Evolutionary conservation across 371 early-diverging fungal species (phyloP).

Genomic region (Nosema muscidifuracis): DNA sequence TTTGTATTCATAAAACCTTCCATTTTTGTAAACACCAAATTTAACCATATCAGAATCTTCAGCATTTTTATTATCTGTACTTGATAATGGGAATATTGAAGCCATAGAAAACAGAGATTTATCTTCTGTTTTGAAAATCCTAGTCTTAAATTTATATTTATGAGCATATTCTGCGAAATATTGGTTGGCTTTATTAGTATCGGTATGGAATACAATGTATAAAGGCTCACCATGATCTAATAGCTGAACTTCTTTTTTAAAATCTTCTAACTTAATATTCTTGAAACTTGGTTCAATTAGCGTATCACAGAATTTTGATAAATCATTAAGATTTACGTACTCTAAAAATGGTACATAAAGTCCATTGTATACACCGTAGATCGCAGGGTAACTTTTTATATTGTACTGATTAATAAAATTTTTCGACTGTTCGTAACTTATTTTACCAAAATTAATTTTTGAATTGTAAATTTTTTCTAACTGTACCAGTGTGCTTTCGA

Average conservation of each 20-base stretch:
- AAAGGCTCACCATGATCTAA: conserved; percentile 55
- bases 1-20: conserved; percentile 57
- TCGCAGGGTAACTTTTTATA: conserved; percentile 58
- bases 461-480: conserved; percentile 51
- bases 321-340: conserved; percentile 6
- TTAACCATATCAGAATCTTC: conserved; percentile 51
- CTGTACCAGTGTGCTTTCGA: conserved; percentile 45
- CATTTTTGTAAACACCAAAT: conserved; percentile 63
- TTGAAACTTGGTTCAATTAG: conserved; percentile 60
- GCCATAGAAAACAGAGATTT: conserved; percentile 51
- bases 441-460: conserved; percentile 61
- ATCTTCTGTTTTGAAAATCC: conserved; percentile 61
- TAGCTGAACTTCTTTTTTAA: conserved; percentile 33
- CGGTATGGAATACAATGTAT: conserved; percentile 62
- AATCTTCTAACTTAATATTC: conserved; percentile 49
- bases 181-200: conserved; percentile 57
- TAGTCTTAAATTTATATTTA: conserved; percentile 62
- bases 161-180: conserved; percentile 62
- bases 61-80: neutral
- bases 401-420: conserved; percentile 55
- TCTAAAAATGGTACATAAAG: conserved; percentile 55
- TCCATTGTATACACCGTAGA: conserved; percentile 62
- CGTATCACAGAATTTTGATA: conserved; percentile 52
- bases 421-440: conserved; percentile 47
- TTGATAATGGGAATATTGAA: conserved; percentile 36